Evolutionary conservation across 371 early-diverging fungal species (phyloP).

Genomic region (Apophysomyces sp.): DNA sequence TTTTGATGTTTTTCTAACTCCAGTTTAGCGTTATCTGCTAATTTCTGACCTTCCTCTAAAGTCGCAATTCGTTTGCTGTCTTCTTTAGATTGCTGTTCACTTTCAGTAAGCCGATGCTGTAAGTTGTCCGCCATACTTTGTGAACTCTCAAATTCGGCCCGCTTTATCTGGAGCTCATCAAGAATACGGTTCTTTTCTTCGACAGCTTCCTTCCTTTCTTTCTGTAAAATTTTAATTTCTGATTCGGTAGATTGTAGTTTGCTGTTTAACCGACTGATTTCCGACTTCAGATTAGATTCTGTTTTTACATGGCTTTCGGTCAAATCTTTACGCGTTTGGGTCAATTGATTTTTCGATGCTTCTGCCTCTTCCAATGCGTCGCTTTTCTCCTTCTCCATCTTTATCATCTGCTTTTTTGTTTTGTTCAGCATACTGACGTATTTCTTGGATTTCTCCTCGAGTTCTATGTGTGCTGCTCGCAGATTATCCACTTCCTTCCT

Average conservation of each 20-base stretch:
- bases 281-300: too few species aligned
- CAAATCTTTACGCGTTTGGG: slow-evolving; percentile 9
- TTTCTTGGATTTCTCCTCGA: slow-evolving; percentile 60
- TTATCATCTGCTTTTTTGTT: slow-evolving; percentile 55
- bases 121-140: slow-evolving; percentile 61
- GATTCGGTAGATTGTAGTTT: slow-evolving; percentile 31
- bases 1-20: slow-evolving; percentile 35
- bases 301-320: slow-evolving; percentile 11
- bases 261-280: slow-evolving; percentile 25
- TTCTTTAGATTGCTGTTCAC: slow-evolving; percentile 50
- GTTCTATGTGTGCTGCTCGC: slow-evolving; percentile 36
- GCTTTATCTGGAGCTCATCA: slow-evolving; percentile 64
- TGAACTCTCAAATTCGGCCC: slow-evolving; percentile 72
- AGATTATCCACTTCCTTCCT: slow-evolving; percentile 50
- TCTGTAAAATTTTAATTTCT: slow-evolving; percentile 37
- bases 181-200: slow-evolving; percentile 58
- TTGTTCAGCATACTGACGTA: slow-evolving; percentile 47
- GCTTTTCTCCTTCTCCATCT: slow-evolving; percentile 60
- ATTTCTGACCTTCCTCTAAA: slow-evolving; percentile 43
- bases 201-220: slow-evolving; percentile 43
- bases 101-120: slow-evolving; percentile 53
- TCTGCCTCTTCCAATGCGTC: slow-evolving; percentile 54
- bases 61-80: slow-evolving; percentile 49
- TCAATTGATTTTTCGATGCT: slow-evolving; percentile 20
- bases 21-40: slow-evolving; percentile 20